Evolutionary conservation across 306 rosid genomes (phyloP).

Genomic region (Cyclanthera cordifolia): DNA sequence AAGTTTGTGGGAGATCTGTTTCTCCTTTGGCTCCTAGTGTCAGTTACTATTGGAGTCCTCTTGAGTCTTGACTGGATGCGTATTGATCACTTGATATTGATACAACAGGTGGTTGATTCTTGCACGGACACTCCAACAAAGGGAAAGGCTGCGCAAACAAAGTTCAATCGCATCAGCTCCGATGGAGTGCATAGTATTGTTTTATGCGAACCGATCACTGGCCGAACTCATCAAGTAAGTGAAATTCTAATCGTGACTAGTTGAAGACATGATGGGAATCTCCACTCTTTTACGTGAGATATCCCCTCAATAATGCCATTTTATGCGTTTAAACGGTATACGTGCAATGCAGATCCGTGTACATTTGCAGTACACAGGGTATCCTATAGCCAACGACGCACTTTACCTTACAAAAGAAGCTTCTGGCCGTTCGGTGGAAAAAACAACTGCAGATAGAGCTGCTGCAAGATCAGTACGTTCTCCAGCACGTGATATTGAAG

Average conservation of each 20-base stretch:
- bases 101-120: conserved; percentile 31
- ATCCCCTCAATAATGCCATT: neutral
- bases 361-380: conserved; percentile 61
- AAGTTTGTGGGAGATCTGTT: neutral
- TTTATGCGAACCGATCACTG: conserved; percentile 70
- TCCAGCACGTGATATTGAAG: conserved; percentile 19
- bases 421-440: conserved; percentile 28
- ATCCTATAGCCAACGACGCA: conserved; percentile 77
- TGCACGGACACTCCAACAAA: conserved; percentile 24
- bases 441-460: conserved; percentile 48
- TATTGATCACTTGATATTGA: conserved; percentile 14
- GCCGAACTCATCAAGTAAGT: conserved; percentile 90
- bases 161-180: conserved; percentile 54
- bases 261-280: neutral
- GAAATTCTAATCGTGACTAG: neutral
- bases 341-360: conserved; percentile 62
- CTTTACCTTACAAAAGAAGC: conserved; percentile 51
- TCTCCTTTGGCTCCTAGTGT: neutral
- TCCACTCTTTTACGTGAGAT: neutral
- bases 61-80: neutral
- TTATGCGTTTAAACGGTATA: neutral
- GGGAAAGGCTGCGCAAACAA: conserved; percentile 67
- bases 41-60: neutral
- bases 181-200: conserved; percentile 63
- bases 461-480: conserved; percentile 31